phyloP scores from a whole-genome alignment of 2,329 filamentous ascomycete species.

The Fusarium succisae region DNA sequence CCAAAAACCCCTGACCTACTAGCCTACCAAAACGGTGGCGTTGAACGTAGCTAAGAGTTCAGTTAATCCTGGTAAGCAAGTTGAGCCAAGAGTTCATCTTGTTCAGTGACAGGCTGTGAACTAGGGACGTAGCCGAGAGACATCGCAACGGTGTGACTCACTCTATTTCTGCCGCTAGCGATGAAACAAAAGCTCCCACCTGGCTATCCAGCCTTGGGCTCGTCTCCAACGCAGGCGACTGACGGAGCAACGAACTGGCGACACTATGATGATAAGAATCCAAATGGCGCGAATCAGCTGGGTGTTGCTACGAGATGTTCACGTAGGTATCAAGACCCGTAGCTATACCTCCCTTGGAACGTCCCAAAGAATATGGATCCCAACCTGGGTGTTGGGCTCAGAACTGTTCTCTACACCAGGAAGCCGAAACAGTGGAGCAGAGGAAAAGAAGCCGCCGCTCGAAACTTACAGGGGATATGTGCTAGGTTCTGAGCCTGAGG shows the following conservation, averaged over 20 bases:
- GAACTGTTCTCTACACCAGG: background rate
- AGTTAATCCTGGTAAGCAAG: background rate
- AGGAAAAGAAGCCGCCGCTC: background rate
- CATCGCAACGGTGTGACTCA: background rate
- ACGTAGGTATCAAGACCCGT: background rate
- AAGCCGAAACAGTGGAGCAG: background rate
- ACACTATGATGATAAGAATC: fast-evolving
- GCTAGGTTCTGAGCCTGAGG: background rate
- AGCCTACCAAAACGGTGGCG: background rate
- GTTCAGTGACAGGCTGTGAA: background rate
- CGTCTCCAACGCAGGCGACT: background rate
- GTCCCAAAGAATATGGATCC: fast-evolving
- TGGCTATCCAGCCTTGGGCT: background rate
- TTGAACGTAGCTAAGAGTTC: background rate
- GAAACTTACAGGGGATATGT: background rate
- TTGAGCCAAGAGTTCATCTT: background rate
- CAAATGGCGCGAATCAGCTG: background rate
- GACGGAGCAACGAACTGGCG: background rate
- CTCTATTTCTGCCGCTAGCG: background rate
- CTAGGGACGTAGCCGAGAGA: background rate
- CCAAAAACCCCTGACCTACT: background rate
- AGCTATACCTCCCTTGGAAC: too few species aligned
- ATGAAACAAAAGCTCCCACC: background rate
- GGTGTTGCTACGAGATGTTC: fast-evolving
- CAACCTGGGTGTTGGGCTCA: background rate